A percentile compares a stretch with the other conserved stretches of the same genome.
Evolutionary conservation across 108 stramenopile genomes (phyloP).

Genomic region (Epithemia pelagica): DNA sequence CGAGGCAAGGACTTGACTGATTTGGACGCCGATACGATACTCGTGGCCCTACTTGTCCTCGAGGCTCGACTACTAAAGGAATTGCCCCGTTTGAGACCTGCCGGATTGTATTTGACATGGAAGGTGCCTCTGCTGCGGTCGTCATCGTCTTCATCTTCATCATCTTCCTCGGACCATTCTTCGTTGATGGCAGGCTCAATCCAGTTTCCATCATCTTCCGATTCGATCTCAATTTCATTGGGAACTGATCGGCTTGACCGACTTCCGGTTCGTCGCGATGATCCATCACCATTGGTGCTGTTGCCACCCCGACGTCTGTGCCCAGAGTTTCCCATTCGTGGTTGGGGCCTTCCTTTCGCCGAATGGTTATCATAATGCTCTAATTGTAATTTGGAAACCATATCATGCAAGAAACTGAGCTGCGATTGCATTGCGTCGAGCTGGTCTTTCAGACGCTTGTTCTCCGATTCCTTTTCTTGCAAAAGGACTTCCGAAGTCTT

Average conservation of each 20-base stretch:
- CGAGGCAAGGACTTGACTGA: constrained; percentile 40
- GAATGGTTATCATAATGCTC: constrained; percentile 10
- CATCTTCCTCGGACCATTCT: constrained; percentile 1
- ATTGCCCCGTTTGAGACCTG: not conserved
- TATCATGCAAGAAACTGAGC: constrained; percentile 30
- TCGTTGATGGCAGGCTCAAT: constrained; percentile 4
- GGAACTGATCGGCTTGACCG: constrained; percentile 10
- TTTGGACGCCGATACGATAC: constrained; percentile 12
- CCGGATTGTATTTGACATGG: constrained; percentile 11
- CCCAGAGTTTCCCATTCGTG: not conserved
- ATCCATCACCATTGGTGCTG: not conserved
- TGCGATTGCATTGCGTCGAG: constrained; percentile 35
- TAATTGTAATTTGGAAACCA: constrained; percentile 29
- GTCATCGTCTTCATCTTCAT: constrained; percentile 18
- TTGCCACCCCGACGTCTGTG: constrained; percentile 1
- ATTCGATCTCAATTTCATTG: constrained; percentile 12
- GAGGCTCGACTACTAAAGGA: not conserved
- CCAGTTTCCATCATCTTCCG: constrained; percentile 20
- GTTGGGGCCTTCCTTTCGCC: constrained; percentile 3
- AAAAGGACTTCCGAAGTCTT: not conserved
- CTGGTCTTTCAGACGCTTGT: constrained; percentile 25
- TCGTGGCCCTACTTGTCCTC: constrained; percentile 2
- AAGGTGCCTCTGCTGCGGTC: constrained; percentile 16
- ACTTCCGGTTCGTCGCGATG: not conserved
- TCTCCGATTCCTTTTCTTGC: constrained; percentile 20